Percentiles rank a stretch among this genome's conserved stretches.
These are phyloP conservation scores for Trametes coccinea DNA, from an alignment of 768 basidiomycete genomes.

Conservation along the genomic window DNA sequence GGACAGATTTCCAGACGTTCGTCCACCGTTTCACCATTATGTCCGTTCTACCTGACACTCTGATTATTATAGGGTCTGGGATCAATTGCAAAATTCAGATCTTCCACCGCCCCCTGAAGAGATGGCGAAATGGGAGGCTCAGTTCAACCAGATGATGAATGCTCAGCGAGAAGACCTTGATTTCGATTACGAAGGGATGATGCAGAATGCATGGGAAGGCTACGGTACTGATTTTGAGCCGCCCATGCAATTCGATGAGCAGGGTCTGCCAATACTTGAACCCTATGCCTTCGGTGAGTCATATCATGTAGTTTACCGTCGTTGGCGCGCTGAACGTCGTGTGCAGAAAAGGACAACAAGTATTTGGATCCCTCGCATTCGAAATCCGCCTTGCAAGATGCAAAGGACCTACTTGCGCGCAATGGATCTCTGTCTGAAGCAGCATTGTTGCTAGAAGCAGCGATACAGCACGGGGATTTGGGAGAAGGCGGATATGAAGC, in stretches of 20 bases:
- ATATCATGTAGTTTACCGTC: no score
- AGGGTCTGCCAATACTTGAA: slow-evolving; percentile 74
- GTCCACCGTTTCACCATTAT: slow-evolving; percentile 22
- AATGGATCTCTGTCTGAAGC: slow-evolving; percentile 90
- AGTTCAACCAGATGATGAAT: slow-evolving; percentile 78
- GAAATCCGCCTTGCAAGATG: slow-evolving; percentile 57
- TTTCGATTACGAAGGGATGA: slow-evolving; percentile 56
- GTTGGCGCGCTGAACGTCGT: slow-evolving; percentile 1
- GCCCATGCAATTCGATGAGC: slow-evolving; percentile 55
- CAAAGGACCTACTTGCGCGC: slow-evolving; percentile 71
- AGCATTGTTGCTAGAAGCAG: slow-evolving; percentile 85
- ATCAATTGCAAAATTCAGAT: slow-evolving; percentile 58
- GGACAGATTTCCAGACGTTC: slow-evolving; percentile 54
- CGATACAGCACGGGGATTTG: slow-evolving; percentile 78
- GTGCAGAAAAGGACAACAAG: slow-evolving; percentile 69
- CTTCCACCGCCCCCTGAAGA: slow-evolving; percentile 60
- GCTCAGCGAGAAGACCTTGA: slow-evolving; percentile 60
- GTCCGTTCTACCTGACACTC: background rate
- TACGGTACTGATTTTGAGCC: slow-evolving; percentile 34
- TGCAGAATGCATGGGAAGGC: slow-evolving; percentile 68
- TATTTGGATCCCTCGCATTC: slow-evolving; percentile 56
- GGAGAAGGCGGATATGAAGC: slow-evolving; percentile 85
- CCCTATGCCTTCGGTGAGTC: slow-evolving; percentile 77
- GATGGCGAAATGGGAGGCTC: slow-evolving; percentile 78
- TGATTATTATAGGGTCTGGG: slow-evolving; percentile 52